Percentiles rank a stretch among this genome's conserved stretches.
Evolutionary conservation across 176 grass and related monocot genomes (phyloP).

Genomic region (Chrysopogon serrulatus): DNA sequence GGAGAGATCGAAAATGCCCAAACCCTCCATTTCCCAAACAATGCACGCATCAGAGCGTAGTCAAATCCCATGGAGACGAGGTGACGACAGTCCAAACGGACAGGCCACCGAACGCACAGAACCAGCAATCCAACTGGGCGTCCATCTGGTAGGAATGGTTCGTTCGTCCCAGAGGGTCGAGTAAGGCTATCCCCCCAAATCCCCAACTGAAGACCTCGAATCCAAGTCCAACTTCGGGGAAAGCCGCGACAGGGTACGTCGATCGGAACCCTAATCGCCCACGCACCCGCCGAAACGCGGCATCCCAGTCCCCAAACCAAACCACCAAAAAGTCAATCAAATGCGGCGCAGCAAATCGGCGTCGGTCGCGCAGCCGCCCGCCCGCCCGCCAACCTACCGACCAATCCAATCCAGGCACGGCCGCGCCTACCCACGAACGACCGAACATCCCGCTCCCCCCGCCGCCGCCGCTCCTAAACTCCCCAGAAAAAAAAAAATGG

Average conservation of each 20-base stretch:
- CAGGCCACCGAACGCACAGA: not conserved
- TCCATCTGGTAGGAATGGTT: not conserved
- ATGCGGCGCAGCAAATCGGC: not conserved
- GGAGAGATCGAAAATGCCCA: not conserved
- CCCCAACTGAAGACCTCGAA: not conserved
- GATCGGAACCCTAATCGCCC: constrained; percentile 15
- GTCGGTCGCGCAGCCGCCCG: not conserved
- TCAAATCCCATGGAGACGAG: not conserved
- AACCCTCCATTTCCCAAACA: not conserved
- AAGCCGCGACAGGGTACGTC: not conserved
- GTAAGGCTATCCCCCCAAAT: not conserved
- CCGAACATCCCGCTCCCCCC: not conserved
- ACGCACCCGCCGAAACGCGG: not conserved
- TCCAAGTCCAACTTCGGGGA: not conserved
- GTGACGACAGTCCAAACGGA: not conserved
- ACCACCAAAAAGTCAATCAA: no score
- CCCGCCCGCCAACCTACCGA: not conserved
- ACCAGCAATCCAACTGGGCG: not conserved
- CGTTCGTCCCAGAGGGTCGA: no score
- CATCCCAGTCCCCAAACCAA: not conserved
- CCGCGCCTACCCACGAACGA: not conserved
- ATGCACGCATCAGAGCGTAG: not conserved
- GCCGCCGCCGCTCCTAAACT: not conserved
- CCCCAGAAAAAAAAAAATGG: not conserved
- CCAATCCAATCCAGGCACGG: not conserved